phyloP scores from a whole-genome alignment of 768 basidiomycete species.

The Panaeolus papilionaceus region DNA sequence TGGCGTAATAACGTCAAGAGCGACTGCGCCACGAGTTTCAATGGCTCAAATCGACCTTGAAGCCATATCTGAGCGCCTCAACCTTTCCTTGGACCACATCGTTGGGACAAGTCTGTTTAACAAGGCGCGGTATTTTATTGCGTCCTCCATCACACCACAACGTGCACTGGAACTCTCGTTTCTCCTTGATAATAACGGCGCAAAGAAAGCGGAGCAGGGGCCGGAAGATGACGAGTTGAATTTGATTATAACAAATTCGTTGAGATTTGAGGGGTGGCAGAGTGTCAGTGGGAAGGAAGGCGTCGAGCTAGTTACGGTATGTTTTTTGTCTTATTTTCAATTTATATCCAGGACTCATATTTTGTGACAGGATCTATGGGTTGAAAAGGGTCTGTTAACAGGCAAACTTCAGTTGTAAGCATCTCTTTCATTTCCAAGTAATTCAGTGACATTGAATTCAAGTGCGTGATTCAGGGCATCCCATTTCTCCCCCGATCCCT shows the following conservation, averaged over 20 bases:
- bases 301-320: slow-evolving; percentile 42
- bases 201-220: slow-evolving; percentile 29
- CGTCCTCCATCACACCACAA: slow-evolving; percentile 50
- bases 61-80: slow-evolving; percentile 1
- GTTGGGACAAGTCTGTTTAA: background rate
- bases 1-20: no score
- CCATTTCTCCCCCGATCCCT: slow-evolving; percentile 79
- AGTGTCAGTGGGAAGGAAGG: slow-evolving; percentile 38
- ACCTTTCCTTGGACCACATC: background rate
- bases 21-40: no score
- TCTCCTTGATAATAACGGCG: slow-evolving; percentile 62
- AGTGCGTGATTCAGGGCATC: slow-evolving; percentile 43
- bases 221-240: slow-evolving; percentile 47
- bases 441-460: background rate
- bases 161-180: slow-evolving; percentile 51
- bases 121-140: slow-evolving; percentile 51
- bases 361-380: slow-evolving; percentile 57
- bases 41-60: slow-evolving; percentile 4
- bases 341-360: background rate
- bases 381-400: slow-evolving; percentile 66
- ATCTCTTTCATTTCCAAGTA: slow-evolving; percentile 18
- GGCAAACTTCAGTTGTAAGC: slow-evolving; percentile 64
- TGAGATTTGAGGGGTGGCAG: slow-evolving; percentile 61
- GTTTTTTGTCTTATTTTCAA: background rate
- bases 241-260: slow-evolving; percentile 63